Percentiles rank a stretch among this genome's conserved stretches.
phyloP scores from a whole-genome alignment of 352 stramenopile genomes.

The Thraustotheca clavata region DNA sequence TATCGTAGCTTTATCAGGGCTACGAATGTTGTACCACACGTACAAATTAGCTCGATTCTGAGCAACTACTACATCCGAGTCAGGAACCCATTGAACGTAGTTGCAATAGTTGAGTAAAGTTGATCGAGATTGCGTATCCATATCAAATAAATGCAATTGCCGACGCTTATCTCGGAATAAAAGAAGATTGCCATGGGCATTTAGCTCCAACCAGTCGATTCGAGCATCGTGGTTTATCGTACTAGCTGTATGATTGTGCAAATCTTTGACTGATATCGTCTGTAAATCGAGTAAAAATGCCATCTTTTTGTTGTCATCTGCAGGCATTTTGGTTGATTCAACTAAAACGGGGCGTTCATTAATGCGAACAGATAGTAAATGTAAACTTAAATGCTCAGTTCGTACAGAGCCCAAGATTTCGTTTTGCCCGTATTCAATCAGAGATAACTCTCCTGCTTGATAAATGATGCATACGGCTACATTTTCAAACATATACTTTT shows the following conservation, averaged over 20 bases:
- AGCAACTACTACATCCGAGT: conserved; percentile 92
- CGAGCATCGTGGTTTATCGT: conserved; percentile 88
- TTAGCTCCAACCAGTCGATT: conserved; percentile 94
- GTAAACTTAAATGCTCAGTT: conserved; percentile 87
- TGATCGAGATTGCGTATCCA: conserved; percentile 74
- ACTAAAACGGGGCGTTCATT: conserved; percentile 72
- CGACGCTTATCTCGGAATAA: conserved; percentile 90
- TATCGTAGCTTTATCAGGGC: conserved; percentile 89
- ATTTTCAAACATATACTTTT: conserved; percentile 96
- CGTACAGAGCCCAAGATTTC: conserved; percentile 86
- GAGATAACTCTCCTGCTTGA: conserved; percentile 84
- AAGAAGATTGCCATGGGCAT: conserved; percentile 81
- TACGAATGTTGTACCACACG: conserved; percentile 95
- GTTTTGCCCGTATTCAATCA: conserved; percentile 93
- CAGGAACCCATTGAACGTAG: conserved; percentile 95
- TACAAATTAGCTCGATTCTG: conserved; percentile 88
- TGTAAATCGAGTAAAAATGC: conserved; percentile 90
- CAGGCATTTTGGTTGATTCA: conserved; percentile 26
- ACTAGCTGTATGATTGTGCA: conserved; percentile 64
- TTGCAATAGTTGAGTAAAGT: conserved; percentile 92
- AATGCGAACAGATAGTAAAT: conserved; percentile 89
- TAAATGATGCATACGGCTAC: conserved; percentile 81
- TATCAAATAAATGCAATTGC: conserved; percentile 88
- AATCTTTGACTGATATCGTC: conserved; percentile 86
- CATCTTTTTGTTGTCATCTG: conserved; percentile 90